These are phyloP conservation scores for Plantago coronopus DNA, from an alignment of 305 asterid genomes.

Conservation along the genomic window DNA sequence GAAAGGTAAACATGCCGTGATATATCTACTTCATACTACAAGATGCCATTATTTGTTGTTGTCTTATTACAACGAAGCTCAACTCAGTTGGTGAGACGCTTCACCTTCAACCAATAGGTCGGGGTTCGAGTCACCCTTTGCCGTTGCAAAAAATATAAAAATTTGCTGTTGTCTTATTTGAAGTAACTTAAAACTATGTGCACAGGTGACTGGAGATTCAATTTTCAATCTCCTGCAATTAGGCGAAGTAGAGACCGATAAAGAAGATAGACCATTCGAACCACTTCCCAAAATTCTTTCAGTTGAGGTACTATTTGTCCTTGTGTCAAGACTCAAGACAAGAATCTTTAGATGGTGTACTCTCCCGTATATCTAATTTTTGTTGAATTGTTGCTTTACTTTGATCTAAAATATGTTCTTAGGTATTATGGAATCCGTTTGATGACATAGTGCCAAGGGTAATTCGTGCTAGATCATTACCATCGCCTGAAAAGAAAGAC, in stretches of 20 bases:
- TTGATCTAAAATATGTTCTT: conserved; percentile 23
- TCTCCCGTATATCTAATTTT: background rate
- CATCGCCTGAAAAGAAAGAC: conserved; percentile 46
- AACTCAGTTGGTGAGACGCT: no score
- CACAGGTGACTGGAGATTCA: conserved; percentile 86
- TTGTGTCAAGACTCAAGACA: no score
- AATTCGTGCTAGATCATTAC: conserved; percentile 38
- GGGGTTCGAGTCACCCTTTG: no score
- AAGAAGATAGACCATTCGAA: conserved; percentile 71
- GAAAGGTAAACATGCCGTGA: conserved; percentile 52
- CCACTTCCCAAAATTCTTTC: conserved; percentile 81
- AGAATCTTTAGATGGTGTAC: conserved; percentile 2
- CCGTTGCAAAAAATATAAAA: no score
- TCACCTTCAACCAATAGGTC: no score
- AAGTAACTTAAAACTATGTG: conserved; percentile 16
- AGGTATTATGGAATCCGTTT: conserved; percentile 97
- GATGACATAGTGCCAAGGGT: conserved; percentile 81
- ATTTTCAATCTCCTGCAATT: conserved; percentile 66
- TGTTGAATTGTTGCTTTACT: conserved; percentile 10
- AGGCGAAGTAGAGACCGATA: conserved; percentile 82
- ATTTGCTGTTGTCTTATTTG: conserved; percentile 20
- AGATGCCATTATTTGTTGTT: conserved; percentile 1
- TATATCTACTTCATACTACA: conserved; percentile 4
- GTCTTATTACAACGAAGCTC: no score
- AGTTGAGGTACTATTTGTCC: conserved; percentile 60